Evolutionary conservation across 441 rosid genomes (phyloP), one percentile per base, ranked within the genome.

Genomic region (Eruca vesicaria): DNA sequence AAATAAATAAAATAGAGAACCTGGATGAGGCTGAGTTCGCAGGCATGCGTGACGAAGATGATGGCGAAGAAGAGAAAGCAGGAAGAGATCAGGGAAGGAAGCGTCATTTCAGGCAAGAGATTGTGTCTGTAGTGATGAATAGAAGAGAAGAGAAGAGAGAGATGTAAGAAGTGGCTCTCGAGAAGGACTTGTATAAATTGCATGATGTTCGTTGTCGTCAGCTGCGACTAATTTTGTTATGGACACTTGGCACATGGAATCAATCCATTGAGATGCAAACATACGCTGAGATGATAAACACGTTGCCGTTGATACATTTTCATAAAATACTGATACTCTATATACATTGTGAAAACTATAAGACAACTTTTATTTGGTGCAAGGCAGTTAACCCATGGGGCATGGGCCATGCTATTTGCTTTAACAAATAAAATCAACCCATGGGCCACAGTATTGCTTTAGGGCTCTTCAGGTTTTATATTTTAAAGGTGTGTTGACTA

Each of bases 1-100:
- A 19, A 5, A 33, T 4, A 2, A 31, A 2, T 61, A 26, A 29
- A 2, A 72, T 8, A 53, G 15, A 53, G 69, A 56, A 78, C 81
- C 81, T 78, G 81, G 63, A 78, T 78, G 71, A 78, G 6, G 74
- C 62, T 67, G 66, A 73, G 53, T 28, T 78, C 78, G 56, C 73
- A 73, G 63, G 78, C 81, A 55, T 67, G 74, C 69, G 78, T 68
- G 48, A 10, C 23, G 21, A 32, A 73, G 62, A 68, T 33, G 63
- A 72, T 9, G 55, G 56, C 23, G 32, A 31, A 41, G 66, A 68
- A 43, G 78, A 68, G 50, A 66, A 65, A 50, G 19, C 11, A 65
- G 18, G 55, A 60, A 19, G 26, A 58, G 45, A 56, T 12, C 16
- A 71, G 63, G 38, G 58, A 59, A 77, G 68, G 16, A 15, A 29